These are phyloP conservation scores for Talaromyces sp. DNA, from an alignment of 2,329 filamentous ascomycete species.

Conservation along the genomic window DNA sequence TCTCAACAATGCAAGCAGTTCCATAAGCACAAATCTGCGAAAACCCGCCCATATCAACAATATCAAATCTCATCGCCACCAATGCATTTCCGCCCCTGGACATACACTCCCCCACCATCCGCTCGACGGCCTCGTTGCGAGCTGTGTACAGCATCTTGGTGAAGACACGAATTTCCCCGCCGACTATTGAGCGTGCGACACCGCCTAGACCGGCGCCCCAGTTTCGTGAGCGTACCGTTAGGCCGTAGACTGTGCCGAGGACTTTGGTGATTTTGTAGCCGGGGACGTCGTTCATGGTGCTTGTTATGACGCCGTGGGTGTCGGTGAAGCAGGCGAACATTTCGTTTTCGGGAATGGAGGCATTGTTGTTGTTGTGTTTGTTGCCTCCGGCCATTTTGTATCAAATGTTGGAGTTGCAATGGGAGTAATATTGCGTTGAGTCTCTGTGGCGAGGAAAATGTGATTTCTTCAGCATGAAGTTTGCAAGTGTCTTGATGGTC, in stretches of 20 bases:
- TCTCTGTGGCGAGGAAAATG: background rate
- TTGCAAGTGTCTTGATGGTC: background rate
- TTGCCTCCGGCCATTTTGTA: background rate
- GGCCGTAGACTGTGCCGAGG: slow-evolving; percentile 57
- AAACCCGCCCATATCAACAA: slow-evolving; percentile 54
- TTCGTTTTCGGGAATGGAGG: slow-evolving; percentile 16
- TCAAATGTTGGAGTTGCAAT: background rate
- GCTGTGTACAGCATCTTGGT: slow-evolving; percentile 59
- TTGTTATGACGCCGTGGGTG: slow-evolving; percentile 59
- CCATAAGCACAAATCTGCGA: slow-evolving; percentile 61
- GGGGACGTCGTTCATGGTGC: slow-evolving; percentile 62
- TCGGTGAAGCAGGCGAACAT: slow-evolving; percentile 54
- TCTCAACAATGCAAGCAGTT: slow-evolving; percentile 58
- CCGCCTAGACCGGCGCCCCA: slow-evolving; percentile 56
- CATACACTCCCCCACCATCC: slow-evolving; percentile 57
- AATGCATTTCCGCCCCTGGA: slow-evolving; percentile 58
- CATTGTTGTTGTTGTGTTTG: background rate
- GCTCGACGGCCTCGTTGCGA: slow-evolving; percentile 57
- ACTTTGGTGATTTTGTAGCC: slow-evolving; percentile 58
- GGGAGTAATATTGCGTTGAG: background rate
- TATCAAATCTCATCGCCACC: slow-evolving; percentile 58
- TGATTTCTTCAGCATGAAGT: background rate
- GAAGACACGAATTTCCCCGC: slow-evolving; percentile 59
- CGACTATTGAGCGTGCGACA: slow-evolving; percentile 55
- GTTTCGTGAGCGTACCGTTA: slow-evolving; percentile 58